These are phyloP conservation scores for Aspergillus fischeri DNA, from an alignment of 2,329 filamentous ascomycete genomes.

Conservation along the genomic window DNA sequence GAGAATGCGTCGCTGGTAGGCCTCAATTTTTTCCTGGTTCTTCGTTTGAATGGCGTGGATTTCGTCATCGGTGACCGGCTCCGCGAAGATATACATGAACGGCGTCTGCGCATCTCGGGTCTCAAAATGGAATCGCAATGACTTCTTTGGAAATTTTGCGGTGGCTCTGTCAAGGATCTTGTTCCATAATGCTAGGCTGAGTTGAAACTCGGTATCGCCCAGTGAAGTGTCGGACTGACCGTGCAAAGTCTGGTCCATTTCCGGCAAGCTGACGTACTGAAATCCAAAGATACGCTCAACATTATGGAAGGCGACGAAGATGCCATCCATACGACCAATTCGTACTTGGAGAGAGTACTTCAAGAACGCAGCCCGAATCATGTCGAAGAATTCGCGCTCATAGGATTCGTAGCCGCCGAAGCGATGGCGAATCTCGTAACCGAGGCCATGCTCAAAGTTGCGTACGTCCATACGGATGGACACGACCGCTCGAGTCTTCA, in stretches of 20 bases:
- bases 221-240: conserved; percentile 63
- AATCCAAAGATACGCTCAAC: conserved; percentile 94
- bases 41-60: conserved; percentile 70
- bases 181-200: conserved; percentile 76
- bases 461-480: conserved; percentile 82
- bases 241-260: conserved; percentile 91
- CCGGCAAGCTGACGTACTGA: conserved; percentile 80
- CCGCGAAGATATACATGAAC: conserved; percentile 85
- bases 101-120: conserved; percentile 58
- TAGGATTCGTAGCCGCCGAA: conserved; percentile 84
- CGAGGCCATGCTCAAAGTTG: conserved; percentile 68
- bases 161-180: conserved; percentile 73
- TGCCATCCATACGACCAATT: conserved; percentile 97
- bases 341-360: conserved; percentile 97
- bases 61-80: conserved; percentile 71
- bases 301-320: conserved; percentile 96
- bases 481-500: conserved; percentile 91
- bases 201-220: conserved; percentile 80
- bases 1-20: conserved; percentile 57
- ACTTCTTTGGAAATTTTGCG: conserved; percentile 66
- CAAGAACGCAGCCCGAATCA: conserved; percentile 89
- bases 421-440: conserved; percentile 77
- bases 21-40: conserved; percentile 61
- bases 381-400: conserved; percentile 93
- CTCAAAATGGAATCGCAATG: conserved; percentile 78